A percentile compares a stretch with the other conserved stretches of the same genome.
Evolutionary conservation across 148 eudicot species (phyloP).

Genomic region (Silene latifolia): DNA sequence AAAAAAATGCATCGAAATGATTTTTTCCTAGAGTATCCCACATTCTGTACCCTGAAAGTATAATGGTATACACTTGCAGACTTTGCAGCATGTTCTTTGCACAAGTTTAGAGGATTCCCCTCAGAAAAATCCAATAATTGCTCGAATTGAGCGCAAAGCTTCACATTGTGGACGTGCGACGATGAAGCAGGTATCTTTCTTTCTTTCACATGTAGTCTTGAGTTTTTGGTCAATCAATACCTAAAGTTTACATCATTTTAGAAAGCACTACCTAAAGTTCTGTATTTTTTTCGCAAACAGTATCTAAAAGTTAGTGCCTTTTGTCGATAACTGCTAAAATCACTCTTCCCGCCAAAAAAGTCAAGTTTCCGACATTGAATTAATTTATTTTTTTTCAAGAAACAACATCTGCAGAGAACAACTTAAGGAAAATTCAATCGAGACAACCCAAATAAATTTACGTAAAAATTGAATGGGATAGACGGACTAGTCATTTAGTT

Average conservation of each 20-base stretch:
- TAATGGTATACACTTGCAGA: conserved; percentile 37
- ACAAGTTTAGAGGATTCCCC: conserved; percentile 81
- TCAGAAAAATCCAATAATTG: conserved; percentile 80
- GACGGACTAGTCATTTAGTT: neutral
- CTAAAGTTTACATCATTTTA: neutral
- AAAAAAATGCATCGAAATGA: neutral
- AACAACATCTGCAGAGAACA: too few species aligned
- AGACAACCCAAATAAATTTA: too few species aligned
- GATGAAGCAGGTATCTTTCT: conserved; percentile 48
- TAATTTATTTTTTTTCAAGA: too few species aligned
- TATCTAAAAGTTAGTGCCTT: too few species aligned
- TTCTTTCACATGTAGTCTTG: neutral
- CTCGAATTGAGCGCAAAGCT: conserved; percentile 83
- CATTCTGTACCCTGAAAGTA: neutral
- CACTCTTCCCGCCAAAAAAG: too few species aligned
- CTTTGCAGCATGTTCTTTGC: conserved; percentile 80
- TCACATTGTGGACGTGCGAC: conserved; percentile 96
- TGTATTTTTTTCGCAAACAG: too few species aligned
- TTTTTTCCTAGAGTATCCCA: neutral
- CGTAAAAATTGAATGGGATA: neutral
- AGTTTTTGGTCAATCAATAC: neutral
- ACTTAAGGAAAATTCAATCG: too few species aligned
- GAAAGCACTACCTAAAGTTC: too few species aligned
- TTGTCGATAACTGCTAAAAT: too few species aligned
- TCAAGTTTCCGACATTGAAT: too few species aligned